Conservation (phyloP, 202 grass and related monocot species). For the Eragrostis tef region DNA sequence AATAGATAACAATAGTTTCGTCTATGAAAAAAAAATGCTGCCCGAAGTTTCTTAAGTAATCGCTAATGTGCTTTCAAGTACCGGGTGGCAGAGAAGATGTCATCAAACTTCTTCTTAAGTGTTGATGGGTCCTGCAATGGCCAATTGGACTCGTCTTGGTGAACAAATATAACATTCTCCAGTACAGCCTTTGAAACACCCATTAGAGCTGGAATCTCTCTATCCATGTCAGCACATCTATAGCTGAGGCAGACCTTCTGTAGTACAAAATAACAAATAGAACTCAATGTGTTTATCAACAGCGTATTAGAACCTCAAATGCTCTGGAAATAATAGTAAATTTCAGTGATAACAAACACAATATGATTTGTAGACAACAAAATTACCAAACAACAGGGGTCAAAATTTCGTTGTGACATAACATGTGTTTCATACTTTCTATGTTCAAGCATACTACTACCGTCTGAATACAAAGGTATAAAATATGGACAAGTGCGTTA, state of each 20-base stretch:
- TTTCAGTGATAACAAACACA: constrained; percentile 17
- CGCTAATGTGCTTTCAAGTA: constrained; percentile 43
- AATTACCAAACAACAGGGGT: constrained; percentile 9
- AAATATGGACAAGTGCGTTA: not conserved
- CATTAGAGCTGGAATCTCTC: constrained; percentile 96
- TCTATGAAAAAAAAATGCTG: constrained; percentile 15
- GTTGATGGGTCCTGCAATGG: constrained; percentile 92
- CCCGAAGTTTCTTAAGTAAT: constrained; percentile 36
- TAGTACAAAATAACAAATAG: constrained; percentile 41
- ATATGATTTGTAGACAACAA: constrained; percentile 25
- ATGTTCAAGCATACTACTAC: not conserved
- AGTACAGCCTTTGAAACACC: constrained; percentile 98
- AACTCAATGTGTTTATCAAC: constrained; percentile 11
- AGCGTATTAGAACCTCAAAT: constrained; percentile 2
- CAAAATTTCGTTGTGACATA: not conserved
- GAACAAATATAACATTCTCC: constrained; percentile 99
- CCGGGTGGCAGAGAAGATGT: constrained; percentile 99
- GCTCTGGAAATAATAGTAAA: constrained; percentile 4
- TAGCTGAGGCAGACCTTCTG: constrained; percentile 99
- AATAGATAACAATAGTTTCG: constrained; percentile 39
- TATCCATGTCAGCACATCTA: constrained; percentile 97
- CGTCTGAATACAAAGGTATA: constrained; percentile 27
- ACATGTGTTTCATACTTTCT: constrained; percentile 30
- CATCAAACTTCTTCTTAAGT: constrained; percentile 98
- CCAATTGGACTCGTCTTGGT: constrained; percentile 99